Percentiles rank a stretch among this genome's conserved stretches.
These are phyloP conservation scores for Zizania palustris DNA, from an alignment of 202 grass and related monocot genomes.

Conservation along the genomic window DNA sequence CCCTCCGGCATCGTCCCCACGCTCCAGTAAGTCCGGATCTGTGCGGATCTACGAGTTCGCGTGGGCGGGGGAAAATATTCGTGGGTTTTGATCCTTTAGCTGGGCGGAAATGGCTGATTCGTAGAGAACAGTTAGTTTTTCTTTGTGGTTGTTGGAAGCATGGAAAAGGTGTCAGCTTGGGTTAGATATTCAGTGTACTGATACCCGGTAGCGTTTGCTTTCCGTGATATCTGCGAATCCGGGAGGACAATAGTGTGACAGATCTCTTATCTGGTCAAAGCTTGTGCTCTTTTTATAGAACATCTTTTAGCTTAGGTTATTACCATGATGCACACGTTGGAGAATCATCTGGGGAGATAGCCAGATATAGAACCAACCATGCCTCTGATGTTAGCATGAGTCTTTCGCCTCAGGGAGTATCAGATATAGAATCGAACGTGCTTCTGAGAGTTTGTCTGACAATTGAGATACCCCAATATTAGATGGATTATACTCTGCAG, in stretches of 20 bases:
- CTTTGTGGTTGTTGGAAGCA: too few species aligned
- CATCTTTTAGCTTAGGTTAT: too few species aligned
- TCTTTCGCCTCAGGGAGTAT: background rate
- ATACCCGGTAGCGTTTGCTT: too few species aligned
- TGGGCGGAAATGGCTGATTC: background rate
- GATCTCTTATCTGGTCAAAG: background rate
- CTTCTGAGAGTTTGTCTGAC: background rate
- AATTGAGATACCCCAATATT: background rate
- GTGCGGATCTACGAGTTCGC: background rate
- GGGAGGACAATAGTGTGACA: background rate
- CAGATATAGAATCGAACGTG: too few species aligned
- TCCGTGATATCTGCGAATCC: background rate
- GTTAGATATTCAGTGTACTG: background rate
- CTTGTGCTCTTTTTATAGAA: too few species aligned
- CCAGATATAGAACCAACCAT: background rate
- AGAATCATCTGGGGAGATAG: background rate
- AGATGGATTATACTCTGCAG: background rate
- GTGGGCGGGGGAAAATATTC: background rate
- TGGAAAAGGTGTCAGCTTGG: background rate
- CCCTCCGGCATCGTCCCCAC: conserved; percentile 94
- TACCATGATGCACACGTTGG: background rate
- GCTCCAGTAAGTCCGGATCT: conserved; percentile 80
- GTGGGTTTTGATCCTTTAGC: background rate
- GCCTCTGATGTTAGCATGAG: background rate
- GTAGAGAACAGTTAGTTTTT: background rate